These are phyloP conservation scores for Chlorella sp. DNA, from an alignment of 139 green algal species.

Conservation along the genomic window DNA sequence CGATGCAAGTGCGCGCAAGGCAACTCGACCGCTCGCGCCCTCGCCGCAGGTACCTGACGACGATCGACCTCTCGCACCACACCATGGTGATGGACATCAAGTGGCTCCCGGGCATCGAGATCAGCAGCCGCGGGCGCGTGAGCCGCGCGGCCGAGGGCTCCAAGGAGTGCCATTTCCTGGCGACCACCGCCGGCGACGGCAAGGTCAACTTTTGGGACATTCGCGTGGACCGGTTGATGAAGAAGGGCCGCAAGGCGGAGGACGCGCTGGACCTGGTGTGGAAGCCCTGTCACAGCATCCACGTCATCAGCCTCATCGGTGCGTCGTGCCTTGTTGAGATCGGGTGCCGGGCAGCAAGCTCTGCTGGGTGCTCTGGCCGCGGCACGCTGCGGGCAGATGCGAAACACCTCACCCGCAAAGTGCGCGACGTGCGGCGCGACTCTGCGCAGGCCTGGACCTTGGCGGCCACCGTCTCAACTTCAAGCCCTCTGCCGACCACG, in stretches of 20 bases:
- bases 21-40: too few relatives aligned
- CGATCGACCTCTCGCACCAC: conserved; percentile 57
- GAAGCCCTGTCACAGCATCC: conserved; percentile 59
- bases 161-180: conserved; percentile 70
- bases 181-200: conserved; percentile 51
- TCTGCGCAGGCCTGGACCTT: conserved; percentile 44
- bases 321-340: too few relatives aligned
- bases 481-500: conserved; percentile 10
- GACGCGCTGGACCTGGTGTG: conserved; percentile 57
- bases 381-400: too few relatives aligned
- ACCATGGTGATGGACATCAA: conserved; percentile 61
- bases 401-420: too few relatives aligned
- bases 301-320: conserved; percentile 55
- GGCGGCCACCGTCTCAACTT: conserved; percentile 37
- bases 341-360: too few relatives aligned
- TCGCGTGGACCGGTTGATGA: conserved; percentile 52
- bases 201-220: conserved; percentile 82
- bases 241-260: conserved; percentile 50
- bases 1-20: too few relatives aligned
- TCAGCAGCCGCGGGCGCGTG: conserved; percentile 33
- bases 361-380: too few relatives aligned
- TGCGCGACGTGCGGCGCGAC: background rate
- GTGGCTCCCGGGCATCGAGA: conserved; percentile 68
- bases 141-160: conserved; percentile 17
- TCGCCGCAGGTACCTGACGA: conserved; percentile 46